phyloP scores from a whole-genome alignment of 169 alveolate genomes.

The Sarcocystis neurona region DNA sequence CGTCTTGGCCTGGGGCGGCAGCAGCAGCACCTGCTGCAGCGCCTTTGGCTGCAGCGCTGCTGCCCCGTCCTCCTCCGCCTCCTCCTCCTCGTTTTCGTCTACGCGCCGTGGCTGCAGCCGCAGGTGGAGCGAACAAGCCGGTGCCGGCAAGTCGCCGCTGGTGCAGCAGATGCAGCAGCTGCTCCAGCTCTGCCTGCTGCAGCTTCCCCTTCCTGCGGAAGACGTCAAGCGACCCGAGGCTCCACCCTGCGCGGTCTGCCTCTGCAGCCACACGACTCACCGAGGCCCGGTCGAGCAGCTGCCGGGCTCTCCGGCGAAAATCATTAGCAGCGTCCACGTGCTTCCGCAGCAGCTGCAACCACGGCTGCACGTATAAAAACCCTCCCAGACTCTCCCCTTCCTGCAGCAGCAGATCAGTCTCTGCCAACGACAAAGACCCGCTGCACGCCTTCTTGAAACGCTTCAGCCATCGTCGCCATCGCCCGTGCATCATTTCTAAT shows the following conservation, averaged over 20 bases:
- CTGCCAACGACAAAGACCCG: constrained; percentile 55
- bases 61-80: background rate
- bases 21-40: background rate
- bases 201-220: constrained; percentile 61
- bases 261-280: constrained; percentile 63
- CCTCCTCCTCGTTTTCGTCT: too few species aligned
- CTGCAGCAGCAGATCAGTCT: constrained; percentile 60
- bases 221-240: constrained; percentile 62
- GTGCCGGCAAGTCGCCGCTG: too few species aligned
- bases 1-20: background rate
- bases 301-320: constrained; percentile 48
- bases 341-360: constrained; percentile 44
- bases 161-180: constrained; percentile 55
- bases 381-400: constrained; percentile 62
- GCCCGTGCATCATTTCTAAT: constrained; percentile 59
- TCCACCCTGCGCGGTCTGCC: constrained; percentile 59
- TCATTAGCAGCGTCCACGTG: constrained; percentile 50
- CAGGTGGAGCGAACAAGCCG: too few species aligned
- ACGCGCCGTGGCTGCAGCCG: too few species aligned
- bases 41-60: background rate
- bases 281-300: constrained; percentile 58
- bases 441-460: constrained; percentile 57
- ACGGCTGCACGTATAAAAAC: constrained; percentile 45
- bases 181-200: constrained; percentile 55
- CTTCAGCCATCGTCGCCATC: constrained; percentile 66